phyloP scores from a whole-genome alignment of 371 early-diverging fungal species.

The Apophysomyces variabilis region DNA sequence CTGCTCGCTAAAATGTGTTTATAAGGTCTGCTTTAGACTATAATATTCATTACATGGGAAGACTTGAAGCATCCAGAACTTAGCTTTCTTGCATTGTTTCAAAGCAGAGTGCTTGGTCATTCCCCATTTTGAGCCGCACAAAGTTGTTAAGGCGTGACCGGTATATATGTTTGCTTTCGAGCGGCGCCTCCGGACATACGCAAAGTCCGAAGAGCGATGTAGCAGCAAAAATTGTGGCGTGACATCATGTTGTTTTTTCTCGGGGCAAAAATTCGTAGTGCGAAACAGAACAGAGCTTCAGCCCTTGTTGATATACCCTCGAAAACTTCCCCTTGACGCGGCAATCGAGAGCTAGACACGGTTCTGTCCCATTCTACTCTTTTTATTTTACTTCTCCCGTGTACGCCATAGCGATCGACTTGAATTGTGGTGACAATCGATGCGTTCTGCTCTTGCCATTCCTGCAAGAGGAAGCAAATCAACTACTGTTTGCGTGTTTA shows the following conservation, averaged over 20 bases:
- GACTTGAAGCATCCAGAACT: no score
- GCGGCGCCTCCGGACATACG: no score
- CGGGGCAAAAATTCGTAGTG: slow-evolving; percentile 1
- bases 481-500: slow-evolving; percentile 20
- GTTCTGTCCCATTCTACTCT: not conserved
- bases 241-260: slow-evolving; percentile 11
- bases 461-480: slow-evolving; percentile 29
- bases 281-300: not conserved
- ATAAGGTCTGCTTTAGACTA: no score
- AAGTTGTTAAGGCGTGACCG: no score
- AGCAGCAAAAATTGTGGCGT: slow-evolving; percentile 2
- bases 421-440: slow-evolving; percentile 13
- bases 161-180: no score
- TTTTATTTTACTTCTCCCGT: not conserved
- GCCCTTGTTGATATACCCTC: slow-evolving; percentile 11
- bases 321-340: not conserved
- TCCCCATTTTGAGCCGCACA: no score
- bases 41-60: no score
- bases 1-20: no score
- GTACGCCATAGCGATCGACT: not conserved
- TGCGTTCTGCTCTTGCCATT: slow-evolving; percentile 35
- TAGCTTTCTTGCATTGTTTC: no score
- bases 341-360: not conserved
- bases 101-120: no score
- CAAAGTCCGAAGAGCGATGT: no score